Conservation (phyloP, 225 moss, liverwort and hornwort species). For the Asterella californica region DNA sequence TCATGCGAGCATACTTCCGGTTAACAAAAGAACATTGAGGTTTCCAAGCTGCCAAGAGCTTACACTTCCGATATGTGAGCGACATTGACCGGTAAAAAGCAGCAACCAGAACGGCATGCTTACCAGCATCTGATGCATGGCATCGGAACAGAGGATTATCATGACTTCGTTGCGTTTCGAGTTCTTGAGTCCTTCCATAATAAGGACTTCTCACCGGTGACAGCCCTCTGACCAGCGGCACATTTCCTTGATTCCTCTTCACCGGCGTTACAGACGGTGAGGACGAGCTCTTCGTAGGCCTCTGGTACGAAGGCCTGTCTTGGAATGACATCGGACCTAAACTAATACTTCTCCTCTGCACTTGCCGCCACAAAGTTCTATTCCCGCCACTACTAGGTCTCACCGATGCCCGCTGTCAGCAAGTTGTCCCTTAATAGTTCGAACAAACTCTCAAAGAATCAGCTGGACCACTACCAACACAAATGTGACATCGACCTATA, state of each 20-base stretch:
- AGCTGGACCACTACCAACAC: neutral
- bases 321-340: constrained; percentile 35
- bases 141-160: constrained; percentile 40
- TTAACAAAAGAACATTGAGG: neutral
- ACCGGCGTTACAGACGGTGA: constrained; percentile 9
- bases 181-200: constrained; percentile 27
- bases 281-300: constrained; percentile 33
- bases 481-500: neutral
- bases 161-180: constrained; percentile 35
- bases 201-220: constrained; percentile 36
- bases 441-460: neutral
- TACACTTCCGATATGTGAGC: neutral
- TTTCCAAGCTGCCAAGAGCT: neutral
- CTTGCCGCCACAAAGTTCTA: neutral
- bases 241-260: constrained; percentile 30
- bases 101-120: neutral
- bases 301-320: constrained; percentile 37
- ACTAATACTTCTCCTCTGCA: neutral
- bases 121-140: constrained; percentile 30
- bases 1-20: neutral
- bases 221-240: constrained; percentile 39
- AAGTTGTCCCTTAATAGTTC: neutral
- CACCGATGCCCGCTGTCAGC: neutral
- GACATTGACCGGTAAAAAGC: neutral
- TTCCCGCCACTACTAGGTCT: neutral